Percentiles rank a stretch among this genome's conserved stretches.
Evolutionary conservation across 805 yeast species (phyloP).

Genomic region (Metschnikowia lunata): DNA sequence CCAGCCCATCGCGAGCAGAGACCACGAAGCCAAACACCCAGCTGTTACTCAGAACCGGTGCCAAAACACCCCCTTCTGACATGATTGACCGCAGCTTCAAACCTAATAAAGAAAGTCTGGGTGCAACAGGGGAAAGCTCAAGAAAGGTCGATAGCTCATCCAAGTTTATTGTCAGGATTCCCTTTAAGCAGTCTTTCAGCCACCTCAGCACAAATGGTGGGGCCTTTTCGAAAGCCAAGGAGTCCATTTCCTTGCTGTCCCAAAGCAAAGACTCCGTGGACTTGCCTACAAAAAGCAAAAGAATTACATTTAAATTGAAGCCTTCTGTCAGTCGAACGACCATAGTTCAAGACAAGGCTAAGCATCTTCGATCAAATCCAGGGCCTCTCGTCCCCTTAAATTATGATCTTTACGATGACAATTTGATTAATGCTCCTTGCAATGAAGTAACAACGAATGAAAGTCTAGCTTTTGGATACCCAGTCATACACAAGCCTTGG

Average conservation of each 20-base stretch:
- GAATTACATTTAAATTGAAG: constrained; percentile 2
- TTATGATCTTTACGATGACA: constrained; percentile 38
- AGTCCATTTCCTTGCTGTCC: too few species aligned
- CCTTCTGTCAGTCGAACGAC: constrained; percentile 25
- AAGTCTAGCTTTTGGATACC: constrained; percentile 33
- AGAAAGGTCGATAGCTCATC: too few species aligned
- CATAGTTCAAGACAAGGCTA: constrained; percentile 24
- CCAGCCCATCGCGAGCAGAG: neutral
- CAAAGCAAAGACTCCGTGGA: too few species aligned
- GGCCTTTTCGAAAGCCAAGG: too few species aligned
- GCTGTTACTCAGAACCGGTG: too few species aligned
- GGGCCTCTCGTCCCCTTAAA: constrained; percentile 36
- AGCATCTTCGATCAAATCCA: constrained; percentile 32
- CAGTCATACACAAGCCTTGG: constrained; percentile 24
- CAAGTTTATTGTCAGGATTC: too few species aligned
- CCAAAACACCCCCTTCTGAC: too few species aligned
- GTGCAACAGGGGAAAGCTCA: too few species aligned
- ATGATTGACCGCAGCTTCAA: too few species aligned
- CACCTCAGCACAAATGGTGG: too few species aligned
- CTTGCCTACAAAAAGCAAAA: neutral
- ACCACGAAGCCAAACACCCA: neutral
- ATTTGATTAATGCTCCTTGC: constrained; percentile 19
- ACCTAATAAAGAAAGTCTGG: too few species aligned
- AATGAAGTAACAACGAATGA: constrained; percentile 21
- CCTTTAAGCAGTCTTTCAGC: too few species aligned